Conservation (phyloP, 129 eudicot genomes). For the Centella asiatica region DNA sequence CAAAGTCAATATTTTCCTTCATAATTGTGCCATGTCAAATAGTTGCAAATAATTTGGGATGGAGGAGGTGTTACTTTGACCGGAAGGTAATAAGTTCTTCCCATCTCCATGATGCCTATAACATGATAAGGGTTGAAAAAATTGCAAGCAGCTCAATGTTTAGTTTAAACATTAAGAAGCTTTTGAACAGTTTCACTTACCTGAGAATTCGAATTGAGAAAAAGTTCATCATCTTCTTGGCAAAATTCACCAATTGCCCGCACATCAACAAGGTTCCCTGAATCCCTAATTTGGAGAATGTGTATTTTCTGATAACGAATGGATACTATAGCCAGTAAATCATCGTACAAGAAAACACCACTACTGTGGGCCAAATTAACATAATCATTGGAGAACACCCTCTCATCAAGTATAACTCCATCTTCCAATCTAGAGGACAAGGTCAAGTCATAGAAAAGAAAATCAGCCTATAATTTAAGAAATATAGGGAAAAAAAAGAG, state of each 20-base stretch:
- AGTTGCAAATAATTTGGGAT: too few relatives aligned
- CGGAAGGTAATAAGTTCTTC: not conserved
- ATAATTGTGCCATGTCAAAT: too few relatives aligned
- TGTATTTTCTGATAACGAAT: slow-evolving; percentile 91
- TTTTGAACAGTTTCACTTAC: slow-evolving; percentile 38
- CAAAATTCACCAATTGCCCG: slow-evolving; percentile 87
- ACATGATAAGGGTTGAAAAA: not conserved
- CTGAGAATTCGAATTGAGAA: slow-evolving; percentile 77
- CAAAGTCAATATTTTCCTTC: not conserved
- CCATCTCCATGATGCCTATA: not conserved
- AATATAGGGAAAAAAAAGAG: not conserved
- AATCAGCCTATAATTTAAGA: not conserved
- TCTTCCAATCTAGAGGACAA: slow-evolving; percentile 64
- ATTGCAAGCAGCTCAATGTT: slow-evolving; percentile 5
- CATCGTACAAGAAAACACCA: slow-evolving; percentile 91
- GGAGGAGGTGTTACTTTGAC: not conserved
- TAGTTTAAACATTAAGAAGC: not conserved
- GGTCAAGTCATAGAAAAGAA: not conserved
- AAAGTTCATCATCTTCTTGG: slow-evolving; percentile 98
- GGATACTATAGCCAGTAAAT: slow-evolving; percentile 81
- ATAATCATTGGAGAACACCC: slow-evolving; percentile 89
- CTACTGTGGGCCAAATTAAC: slow-evolving; percentile 78
- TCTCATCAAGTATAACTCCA: slow-evolving; percentile 82
- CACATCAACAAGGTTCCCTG: slow-evolving; percentile 94
- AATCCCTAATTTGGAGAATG: slow-evolving; percentile 91